Percentiles rank a stretch among this genome's conserved stretches.
Conservation (phyloP, 805 yeast genomes). For the Torulaspora delbrueckii region DNA sequence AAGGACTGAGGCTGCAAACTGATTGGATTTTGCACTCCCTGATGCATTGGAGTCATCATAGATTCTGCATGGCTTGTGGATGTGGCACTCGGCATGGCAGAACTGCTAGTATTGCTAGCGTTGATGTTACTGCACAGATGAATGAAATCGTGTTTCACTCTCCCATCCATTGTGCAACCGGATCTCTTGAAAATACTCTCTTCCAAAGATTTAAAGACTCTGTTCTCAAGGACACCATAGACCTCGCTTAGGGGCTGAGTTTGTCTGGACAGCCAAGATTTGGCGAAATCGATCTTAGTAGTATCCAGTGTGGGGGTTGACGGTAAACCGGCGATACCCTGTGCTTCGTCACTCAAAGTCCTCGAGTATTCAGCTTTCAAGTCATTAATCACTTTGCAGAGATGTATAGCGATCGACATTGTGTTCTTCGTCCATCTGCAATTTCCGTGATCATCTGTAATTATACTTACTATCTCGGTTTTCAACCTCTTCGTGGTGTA, state of each 20-base stretch:
- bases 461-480: slow-evolving; percentile 69
- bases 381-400: slow-evolving; percentile 31
- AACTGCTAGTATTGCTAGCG: slow-evolving; percentile 7
- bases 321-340: slow-evolving; percentile 17
- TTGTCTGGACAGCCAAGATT: slow-evolving; percentile 77
- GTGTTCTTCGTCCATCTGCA: slow-evolving; percentile 87
- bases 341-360: background rate
- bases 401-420: slow-evolving; percentile 59
- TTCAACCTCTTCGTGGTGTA: slow-evolving; percentile 48
- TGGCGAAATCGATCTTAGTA: slow-evolving; percentile 47
- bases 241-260: slow-evolving; percentile 78
- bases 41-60: slow-evolving; percentile 9
- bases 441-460: slow-evolving; percentile 80
- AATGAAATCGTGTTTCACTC: slow-evolving; percentile 34
- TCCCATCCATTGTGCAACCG: slow-evolving; percentile 29
- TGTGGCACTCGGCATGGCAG: slow-evolving; percentile 6
- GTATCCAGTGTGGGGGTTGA: slow-evolving; percentile 28
- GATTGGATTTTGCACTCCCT: slow-evolving; percentile 3
- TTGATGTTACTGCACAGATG: slow-evolving; percentile 24
- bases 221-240: slow-evolving; percentile 68
- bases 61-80: slow-evolving; percentile 3
- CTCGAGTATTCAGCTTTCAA: slow-evolving; percentile 25
- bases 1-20: slow-evolving; percentile 2
- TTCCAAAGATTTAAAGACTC: slow-evolving; percentile 50
- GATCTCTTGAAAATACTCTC: slow-evolving; percentile 36